Conservation (phyloP, 2,329 filamentous ascomycete species). For the Aspergillus pseudoglaucus region DNA sequence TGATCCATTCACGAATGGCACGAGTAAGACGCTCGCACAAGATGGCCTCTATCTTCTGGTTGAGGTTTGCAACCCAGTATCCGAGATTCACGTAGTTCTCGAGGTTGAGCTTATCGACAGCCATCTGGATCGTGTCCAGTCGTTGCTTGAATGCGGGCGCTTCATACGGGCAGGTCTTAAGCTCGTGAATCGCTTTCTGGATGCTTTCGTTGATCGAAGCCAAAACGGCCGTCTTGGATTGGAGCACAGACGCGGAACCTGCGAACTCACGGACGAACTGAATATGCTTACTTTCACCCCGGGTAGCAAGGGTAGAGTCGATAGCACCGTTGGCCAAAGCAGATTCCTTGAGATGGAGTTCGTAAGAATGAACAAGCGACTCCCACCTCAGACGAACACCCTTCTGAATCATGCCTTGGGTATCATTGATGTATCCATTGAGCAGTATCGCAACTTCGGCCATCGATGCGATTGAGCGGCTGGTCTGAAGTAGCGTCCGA, state of each 20-base stretch:
- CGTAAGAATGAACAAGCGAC: conserved; percentile 94
- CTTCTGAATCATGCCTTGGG: conserved; percentile 74
- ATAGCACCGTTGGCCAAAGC: conserved; percentile 55
- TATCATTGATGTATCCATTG: conserved; percentile 86
- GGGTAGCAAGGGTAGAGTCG: conserved; percentile 51
- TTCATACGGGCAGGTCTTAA: conserved; percentile 79
- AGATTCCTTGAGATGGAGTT: conserved; percentile 69
- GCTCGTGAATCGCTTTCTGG: conserved; percentile 74
- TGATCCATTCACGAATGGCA: conserved; percentile 81
- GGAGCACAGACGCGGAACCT: conserved; percentile 75
- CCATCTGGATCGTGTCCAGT: conserved; percentile 78
- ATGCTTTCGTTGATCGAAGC: conserved; percentile 71
- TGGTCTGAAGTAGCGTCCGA: conserved; percentile 84
- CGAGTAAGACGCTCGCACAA: conserved; percentile 75
- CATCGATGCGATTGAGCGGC: conserved; percentile 77
- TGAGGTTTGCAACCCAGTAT: conserved; percentile 83
- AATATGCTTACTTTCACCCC: conserved; percentile 83
- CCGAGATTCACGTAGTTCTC: conserved; percentile 92
- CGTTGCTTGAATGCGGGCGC: conserved; percentile 70
- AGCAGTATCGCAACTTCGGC: conserved; percentile 79
- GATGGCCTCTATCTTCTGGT: conserved; percentile 73
- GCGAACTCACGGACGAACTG: conserved; percentile 95
- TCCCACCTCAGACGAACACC: conserved; percentile 93
- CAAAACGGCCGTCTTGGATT: conserved; percentile 76
- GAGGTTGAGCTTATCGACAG: conserved; percentile 91